These are phyloP conservation scores for Clarireedia monteithiana DNA, from an alignment of 2,329 filamentous ascomycete genomes.

Conservation along the genomic window DNA sequence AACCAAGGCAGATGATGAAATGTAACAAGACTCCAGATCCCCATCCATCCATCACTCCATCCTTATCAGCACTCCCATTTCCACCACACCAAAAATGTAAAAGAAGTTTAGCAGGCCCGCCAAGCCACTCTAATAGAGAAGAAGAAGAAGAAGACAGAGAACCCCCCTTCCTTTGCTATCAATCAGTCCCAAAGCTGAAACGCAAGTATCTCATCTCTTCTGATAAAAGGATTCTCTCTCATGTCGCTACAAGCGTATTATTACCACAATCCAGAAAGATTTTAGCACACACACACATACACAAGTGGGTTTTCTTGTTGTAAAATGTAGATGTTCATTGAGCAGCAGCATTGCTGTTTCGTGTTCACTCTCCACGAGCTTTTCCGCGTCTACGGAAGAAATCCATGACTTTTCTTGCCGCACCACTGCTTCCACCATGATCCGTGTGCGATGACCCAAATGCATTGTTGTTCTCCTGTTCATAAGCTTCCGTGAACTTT, in stretches of 20 bases:
- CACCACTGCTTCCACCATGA: conserved; percentile 69
- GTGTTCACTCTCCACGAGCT: conserved; percentile 35
- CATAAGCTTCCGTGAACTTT: conserved; percentile 81
- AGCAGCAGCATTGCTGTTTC: neutral
- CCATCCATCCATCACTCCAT: neutral
- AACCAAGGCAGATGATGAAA: no score
- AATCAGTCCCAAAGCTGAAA: conserved; percentile 9
- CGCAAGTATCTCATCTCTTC: conserved; percentile 1
- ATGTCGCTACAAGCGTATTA: conserved; percentile 3
- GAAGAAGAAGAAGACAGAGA: neutral
- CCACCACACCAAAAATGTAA: neutral
- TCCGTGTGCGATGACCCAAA: conserved; percentile 51
- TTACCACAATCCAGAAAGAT: neutral
- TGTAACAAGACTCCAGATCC: neutral
- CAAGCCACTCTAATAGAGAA: conserved; percentile 2
- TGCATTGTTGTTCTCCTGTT: conserved; percentile 59
- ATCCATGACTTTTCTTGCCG: conserved; percentile 92
- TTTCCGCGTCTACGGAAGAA: conserved; percentile 88
- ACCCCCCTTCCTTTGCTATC: neutral
- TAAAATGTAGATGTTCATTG: neutral
- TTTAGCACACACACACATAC: no score
- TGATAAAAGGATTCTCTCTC: no score
- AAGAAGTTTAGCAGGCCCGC: conserved; percentile 2
- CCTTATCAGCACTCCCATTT: neutral
- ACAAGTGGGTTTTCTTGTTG: no score